phyloP scores from a whole-genome alignment of 1,284 basidiomycete species.

The Sanghuangporus weigelae region DNA sequence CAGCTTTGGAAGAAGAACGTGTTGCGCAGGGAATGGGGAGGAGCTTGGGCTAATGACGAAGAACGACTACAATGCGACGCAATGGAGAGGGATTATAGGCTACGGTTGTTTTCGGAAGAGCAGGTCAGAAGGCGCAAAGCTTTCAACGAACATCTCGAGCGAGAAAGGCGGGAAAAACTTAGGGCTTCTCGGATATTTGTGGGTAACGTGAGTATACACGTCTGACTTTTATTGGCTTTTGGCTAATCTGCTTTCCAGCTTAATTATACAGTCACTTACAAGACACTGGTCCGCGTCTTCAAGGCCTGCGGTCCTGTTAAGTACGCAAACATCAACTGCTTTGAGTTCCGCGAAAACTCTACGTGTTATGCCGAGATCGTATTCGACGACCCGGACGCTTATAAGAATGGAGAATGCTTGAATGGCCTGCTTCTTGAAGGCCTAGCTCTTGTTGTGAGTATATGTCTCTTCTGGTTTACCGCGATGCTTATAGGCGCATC shows the following conservation, averaged over 20 bases:
- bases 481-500: neutral
- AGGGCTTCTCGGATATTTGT: slow-evolving; percentile 41
- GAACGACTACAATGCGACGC: neutral
- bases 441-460: slow-evolving; percentile 36
- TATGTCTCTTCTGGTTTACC: neutral
- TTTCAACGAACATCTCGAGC: slow-evolving; percentile 13
- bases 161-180: slow-evolving; percentile 11
- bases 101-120: neutral
- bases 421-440: slow-evolving; percentile 35
- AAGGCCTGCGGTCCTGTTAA: slow-evolving; percentile 37
- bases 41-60: neutral
- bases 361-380: slow-evolving; percentile 45
- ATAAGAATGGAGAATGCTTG: slow-evolving; percentile 36
- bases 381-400: slow-evolving; percentile 34
- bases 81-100: neutral
- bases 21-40: neutral
- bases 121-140: neutral
- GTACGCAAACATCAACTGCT: slow-evolving; percentile 42
- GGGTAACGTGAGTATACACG: slow-evolving; percentile 46
- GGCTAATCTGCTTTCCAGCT: slow-evolving; percentile 23
- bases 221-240: slow-evolving; percentile 1
- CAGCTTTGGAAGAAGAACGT: no score
- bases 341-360: slow-evolving; percentile 35
- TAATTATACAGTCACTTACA: slow-evolving; percentile 30
- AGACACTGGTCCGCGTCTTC: slow-evolving; percentile 36